phyloP scores from a whole-genome alignment of 345 rosid genomes.

The Rhizophora mangle region DNA sequence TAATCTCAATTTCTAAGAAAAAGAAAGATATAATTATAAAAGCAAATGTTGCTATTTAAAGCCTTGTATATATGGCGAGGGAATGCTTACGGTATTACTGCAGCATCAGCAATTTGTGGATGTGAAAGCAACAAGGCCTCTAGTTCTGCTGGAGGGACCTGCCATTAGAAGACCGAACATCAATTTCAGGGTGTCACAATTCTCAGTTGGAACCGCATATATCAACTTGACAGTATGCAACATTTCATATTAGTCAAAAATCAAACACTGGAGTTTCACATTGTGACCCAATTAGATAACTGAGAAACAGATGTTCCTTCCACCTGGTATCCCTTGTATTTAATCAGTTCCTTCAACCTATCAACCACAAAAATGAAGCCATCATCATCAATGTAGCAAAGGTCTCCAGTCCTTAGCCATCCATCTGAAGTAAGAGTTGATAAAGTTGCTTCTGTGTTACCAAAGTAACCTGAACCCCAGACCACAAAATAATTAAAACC shows the following conservation, averaged over 20 bases:
- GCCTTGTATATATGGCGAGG: not conserved
- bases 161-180: not conserved
- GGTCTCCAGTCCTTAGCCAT: conserved; percentile 96
- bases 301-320: not conserved
- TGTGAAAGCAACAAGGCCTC: conserved; percentile 77
- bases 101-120: conserved; percentile 66
- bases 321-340: conserved; percentile 95
- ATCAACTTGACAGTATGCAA: too few relatives aligned
- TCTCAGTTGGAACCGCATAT: too few relatives aligned
- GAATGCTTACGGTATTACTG: conserved; percentile 73
- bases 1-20: too few relatives aligned
- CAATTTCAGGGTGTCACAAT: not conserved
- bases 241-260: too few relatives aligned
- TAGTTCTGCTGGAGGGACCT: conserved; percentile 94
- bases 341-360: conserved; percentile 86
- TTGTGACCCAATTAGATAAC: not conserved
- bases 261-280: not conserved
- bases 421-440: conserved; percentile 75
- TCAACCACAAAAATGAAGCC: conserved; percentile 85
- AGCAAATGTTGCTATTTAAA: not conserved
- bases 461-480: conserved; percentile 59
- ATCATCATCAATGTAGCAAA: conserved; percentile 79
- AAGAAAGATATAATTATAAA: too few relatives aligned
- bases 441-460: conserved; percentile 70
- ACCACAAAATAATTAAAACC: not conserved